Conservation (phyloP, 257 asterid genomes). For the Ballota nigra region DNA sequence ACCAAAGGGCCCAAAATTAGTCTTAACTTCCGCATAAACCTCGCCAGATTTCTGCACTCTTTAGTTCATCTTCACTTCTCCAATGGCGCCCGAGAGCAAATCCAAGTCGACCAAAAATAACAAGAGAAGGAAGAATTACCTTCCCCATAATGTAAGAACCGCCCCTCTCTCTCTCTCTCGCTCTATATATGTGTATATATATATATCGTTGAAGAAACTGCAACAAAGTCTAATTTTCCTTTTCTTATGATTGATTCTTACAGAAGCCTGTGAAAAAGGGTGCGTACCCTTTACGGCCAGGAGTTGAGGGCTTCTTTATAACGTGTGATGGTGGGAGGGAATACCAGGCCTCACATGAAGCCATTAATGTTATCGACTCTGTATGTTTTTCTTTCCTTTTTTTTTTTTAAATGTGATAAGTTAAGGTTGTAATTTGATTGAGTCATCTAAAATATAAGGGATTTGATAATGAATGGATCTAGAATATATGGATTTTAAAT, state of each 20-base stretch:
- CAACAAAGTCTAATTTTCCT: not conserved
- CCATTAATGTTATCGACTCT: conserved; percentile 80
- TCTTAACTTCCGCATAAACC: conserved; percentile 23
- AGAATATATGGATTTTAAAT: too few relatives aligned
- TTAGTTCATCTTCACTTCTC: too few relatives aligned
- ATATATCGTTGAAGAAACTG: not conserved
- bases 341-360: conserved; percentile 81
- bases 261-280: conserved; percentile 91
- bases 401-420: not conserved
- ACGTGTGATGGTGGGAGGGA: conserved; percentile 98
- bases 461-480: too few relatives aligned
- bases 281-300: conserved; percentile 73
- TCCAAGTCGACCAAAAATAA: conserved; percentile 38
- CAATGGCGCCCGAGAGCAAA: conserved; percentile 74
- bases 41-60: not conserved
- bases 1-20: not conserved
- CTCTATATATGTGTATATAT: too few relatives aligned
- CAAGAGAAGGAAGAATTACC: conserved; percentile 74
- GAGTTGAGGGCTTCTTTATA: conserved; percentile 88
- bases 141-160: conserved; percentile 62
- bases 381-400: conserved; percentile 29
- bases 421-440: too few relatives aligned
- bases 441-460: too few relatives aligned
- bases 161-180: not conserved
- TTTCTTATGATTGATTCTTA: conserved; percentile 10